These are phyloP conservation scores for Cryptococcus wingfieldii DNA, from an alignment of 1,284 basidiomycete species.

Conservation along the genomic window DNA sequence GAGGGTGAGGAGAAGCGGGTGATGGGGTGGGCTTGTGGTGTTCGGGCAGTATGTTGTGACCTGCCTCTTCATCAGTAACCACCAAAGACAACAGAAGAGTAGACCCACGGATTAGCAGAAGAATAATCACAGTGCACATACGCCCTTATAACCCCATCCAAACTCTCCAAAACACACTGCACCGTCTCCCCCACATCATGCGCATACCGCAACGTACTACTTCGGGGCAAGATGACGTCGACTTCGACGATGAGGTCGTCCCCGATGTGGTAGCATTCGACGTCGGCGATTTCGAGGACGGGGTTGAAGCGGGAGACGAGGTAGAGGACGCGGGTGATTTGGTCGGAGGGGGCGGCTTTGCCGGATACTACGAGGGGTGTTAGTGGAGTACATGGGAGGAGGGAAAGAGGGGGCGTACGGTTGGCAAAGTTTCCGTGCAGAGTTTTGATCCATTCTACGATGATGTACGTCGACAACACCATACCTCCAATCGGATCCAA, in stretches of 20 bases:
- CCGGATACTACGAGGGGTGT: conserved; percentile 32
- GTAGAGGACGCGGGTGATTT: conserved; percentile 50
- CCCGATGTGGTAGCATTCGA: conserved; percentile 51
- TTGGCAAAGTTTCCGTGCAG: conserved; percentile 51
- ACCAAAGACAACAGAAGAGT: no score
- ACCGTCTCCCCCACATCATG: conserved; percentile 52
- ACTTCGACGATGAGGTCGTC: conserved; percentile 52
- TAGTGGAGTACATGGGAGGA: not conserved
- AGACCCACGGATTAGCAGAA: conserved; percentile 37
- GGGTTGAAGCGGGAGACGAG: conserved; percentile 51
- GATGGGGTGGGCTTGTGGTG: conserved; percentile 2
- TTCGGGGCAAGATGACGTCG: conserved; percentile 50
- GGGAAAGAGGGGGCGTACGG: conserved; percentile 23
- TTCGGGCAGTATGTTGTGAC: conserved; percentile 17
- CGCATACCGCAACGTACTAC: conserved; percentile 48
- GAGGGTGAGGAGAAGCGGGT: not conserved
- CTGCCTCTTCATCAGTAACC: not conserved
- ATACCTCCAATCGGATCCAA: conserved; percentile 53
- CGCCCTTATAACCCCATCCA: conserved; percentile 50
- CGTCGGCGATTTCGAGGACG: conserved; percentile 42
- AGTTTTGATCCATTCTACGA: conserved; percentile 49
- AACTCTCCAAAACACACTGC: conserved; percentile 37
- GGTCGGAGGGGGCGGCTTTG: conserved; percentile 32
- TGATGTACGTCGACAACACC: conserved; percentile 51
- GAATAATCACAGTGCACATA: conserved; percentile 50